These are phyloP conservation scores for Bruguiera gymnorhiza DNA, from an alignment of 345 rosid species.

Conservation along the genomic window DNA sequence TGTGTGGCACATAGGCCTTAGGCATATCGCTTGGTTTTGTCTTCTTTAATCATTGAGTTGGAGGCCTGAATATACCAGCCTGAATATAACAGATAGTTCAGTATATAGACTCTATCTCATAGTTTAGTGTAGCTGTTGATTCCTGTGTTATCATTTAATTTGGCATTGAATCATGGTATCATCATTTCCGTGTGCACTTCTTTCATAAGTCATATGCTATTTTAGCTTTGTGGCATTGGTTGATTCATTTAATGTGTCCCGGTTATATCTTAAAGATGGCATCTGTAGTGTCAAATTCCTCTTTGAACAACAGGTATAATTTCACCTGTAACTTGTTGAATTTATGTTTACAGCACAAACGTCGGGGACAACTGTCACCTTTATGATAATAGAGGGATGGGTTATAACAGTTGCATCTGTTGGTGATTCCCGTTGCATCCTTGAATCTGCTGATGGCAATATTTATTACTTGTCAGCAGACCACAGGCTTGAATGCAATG, in stretches of 20 bases:
- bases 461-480: conserved; percentile 89
- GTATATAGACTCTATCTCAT: not conserved
- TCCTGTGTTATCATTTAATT: not conserved
- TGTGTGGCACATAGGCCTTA: not conserved
- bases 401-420: conserved; percentile 94
- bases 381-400: conserved; percentile 91
- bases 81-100: not conserved
- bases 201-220: not conserved
- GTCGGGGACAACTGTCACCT: conserved; percentile 94
- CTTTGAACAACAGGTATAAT: not conserved
- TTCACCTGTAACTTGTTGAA: not conserved
- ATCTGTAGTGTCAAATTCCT: not conserved
- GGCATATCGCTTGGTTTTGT: too few species aligned
- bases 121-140: not conserved
- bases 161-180: too few species aligned
- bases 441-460: conserved; percentile 94
- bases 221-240: not conserved
- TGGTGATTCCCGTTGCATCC: conserved; percentile 96
- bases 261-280: not conserved
- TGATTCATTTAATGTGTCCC: conserved; percentile 5
- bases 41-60: not conserved
- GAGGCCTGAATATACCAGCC: not conserved
- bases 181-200: not conserved
- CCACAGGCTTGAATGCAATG: conserved; percentile 92
- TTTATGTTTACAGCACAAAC: conserved; percentile 57